Conservation (phyloP, 371 early-diverging fungal genomes). For the Cokeromyces recurvatus region DNA sequence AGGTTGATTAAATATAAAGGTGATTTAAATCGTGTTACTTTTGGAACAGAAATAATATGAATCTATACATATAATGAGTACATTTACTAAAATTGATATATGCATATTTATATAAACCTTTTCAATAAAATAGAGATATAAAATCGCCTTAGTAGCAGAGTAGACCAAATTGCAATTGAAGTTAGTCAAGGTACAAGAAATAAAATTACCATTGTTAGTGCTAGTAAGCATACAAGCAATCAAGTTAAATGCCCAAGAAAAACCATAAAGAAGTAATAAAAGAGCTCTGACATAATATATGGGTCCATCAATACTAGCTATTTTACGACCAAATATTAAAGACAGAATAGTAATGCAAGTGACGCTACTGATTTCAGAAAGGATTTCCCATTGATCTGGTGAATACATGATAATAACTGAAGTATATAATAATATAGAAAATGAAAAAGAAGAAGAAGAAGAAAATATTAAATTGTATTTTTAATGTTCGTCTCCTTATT, state of each 20-base stretch:
- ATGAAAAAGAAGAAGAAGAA: too few species aligned
- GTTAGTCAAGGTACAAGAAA: constrained; percentile 47
- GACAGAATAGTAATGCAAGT: constrained; percentile 49
- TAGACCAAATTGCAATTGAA: constrained; percentile 38
- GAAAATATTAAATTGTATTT: too few species aligned
- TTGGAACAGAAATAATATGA: constrained; percentile 42
- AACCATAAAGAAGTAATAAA: constrained; percentile 32
- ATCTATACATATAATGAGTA: constrained; percentile 16
- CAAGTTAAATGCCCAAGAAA: constrained; percentile 48
- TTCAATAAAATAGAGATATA: constrained; percentile 54
- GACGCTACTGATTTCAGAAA: constrained; percentile 44
- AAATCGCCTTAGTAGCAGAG: constrained; percentile 36
- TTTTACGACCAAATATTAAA: constrained; percentile 50
- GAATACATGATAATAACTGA: constrained; percentile 28
- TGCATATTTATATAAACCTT: too few species aligned
- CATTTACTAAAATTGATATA: too few species aligned
- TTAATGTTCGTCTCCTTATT: too few species aligned
- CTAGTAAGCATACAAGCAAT: constrained; percentile 48
- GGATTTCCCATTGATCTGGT: constrained; percentile 44
- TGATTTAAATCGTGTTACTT: constrained; percentile 31
- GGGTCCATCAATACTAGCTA: constrained; percentile 41
- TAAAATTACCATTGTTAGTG: constrained; percentile 49
- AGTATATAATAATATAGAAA: too few species aligned
- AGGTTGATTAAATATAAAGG: constrained; percentile 43
- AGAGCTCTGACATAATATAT: constrained; percentile 46